Conservation (phyloP, 2,329 filamentous ascomycete species). For the Verticillium dahliae region DNA sequence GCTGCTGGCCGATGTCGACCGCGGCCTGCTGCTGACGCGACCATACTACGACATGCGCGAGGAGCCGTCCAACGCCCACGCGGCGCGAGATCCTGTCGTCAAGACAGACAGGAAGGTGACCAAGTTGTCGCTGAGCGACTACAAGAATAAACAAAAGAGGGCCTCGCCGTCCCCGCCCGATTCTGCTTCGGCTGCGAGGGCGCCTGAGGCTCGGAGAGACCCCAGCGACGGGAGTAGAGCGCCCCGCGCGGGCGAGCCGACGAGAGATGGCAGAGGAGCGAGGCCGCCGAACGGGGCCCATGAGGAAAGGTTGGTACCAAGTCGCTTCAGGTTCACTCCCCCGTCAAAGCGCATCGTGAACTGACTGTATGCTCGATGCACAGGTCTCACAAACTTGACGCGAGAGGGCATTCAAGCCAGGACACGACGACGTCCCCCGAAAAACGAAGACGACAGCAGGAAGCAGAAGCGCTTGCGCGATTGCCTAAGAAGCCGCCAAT, state of each 20-base stretch:
- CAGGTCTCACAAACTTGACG: conserved; percentile 6
- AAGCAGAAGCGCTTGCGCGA: conserved; percentile 35
- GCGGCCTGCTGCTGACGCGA: conserved; percentile 49
- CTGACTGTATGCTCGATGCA: background rate
- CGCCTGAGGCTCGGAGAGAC: background rate
- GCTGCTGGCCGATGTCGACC: conserved; percentile 47
- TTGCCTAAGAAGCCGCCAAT: conserved; percentile 39
- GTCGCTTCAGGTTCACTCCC: background rate
- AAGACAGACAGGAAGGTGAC: conserved; percentile 41
- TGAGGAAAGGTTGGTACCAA: conserved; percentile 20
- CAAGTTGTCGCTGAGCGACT: conserved; percentile 53
- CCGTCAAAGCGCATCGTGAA: background rate
- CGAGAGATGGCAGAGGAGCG: conserved; percentile 21
- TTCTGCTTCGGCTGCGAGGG: conserved; percentile 4
- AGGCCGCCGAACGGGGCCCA: conserved; percentile 20
- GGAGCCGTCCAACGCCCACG: conserved; percentile 35
- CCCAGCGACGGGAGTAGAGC: background rate
- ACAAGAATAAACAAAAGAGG: conserved; percentile 47
- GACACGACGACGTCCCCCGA: conserved; percentile 23
- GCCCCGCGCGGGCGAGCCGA: conserved; percentile 8
- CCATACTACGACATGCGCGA: conserved; percentile 52
- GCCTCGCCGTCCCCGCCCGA: conserved; percentile 9
- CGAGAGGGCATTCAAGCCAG: background rate
- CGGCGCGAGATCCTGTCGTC: conserved; percentile 31
- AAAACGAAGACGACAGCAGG: conserved; percentile 38